Base-by-base conservation (phyloP, 768 basidiomycete species). In the Candolleomyces efflorescens region DNA sequence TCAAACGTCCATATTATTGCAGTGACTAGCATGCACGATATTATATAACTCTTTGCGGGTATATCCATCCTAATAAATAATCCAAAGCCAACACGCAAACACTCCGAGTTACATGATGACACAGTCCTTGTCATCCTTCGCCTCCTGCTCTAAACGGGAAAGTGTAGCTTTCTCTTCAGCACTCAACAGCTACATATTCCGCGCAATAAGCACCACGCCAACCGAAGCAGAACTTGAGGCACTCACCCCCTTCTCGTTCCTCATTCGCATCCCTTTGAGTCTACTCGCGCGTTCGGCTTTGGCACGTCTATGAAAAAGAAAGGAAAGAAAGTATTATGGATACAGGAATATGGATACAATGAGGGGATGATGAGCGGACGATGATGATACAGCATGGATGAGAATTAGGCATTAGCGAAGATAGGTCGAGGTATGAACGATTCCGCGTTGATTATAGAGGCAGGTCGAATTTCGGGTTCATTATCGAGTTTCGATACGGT, bases 211-310 rank as follows among this genome's bases (percentile, higher is more conserved):
- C 45, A 22, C 26, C 46, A 5, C 12, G 36, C 22, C n/a, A 41
- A 32, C 38, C 20, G 43, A 3, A 6, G 54, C 38, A 36, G 20
- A 22, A 59, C n/a, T n/a, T n/a, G 20, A 24, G 36, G 43, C 4
- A 76, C 84, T 64, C 71, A 90, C 84, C 62, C 90, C 90, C 72
- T 88, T 92, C 79, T 79, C 80, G 5, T 84, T 87, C 41, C 90
- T 82, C 58, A 80, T 85, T 67, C 81, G 75, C 83, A 92, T 83
- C 2, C 86, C 89, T 69, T 80, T 84, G 59, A 82, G 68, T 66
- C 78, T 77, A 63, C 89, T 91, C 66, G 85, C 85, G 65, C 81
- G 78, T 71, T 93, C 91, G 12, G 84, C 85, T 72, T 76, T 85
- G 43, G 89, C 88, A 20, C 89, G 87, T 63, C 89, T 60, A 62